Percentiles rank a stretch among this genome's conserved stretches.
These are phyloP conservation scores for Alternaria sp. DNA, from an alignment of 2,329 filamentous ascomycete genomes.

Conservation along the genomic window DNA sequence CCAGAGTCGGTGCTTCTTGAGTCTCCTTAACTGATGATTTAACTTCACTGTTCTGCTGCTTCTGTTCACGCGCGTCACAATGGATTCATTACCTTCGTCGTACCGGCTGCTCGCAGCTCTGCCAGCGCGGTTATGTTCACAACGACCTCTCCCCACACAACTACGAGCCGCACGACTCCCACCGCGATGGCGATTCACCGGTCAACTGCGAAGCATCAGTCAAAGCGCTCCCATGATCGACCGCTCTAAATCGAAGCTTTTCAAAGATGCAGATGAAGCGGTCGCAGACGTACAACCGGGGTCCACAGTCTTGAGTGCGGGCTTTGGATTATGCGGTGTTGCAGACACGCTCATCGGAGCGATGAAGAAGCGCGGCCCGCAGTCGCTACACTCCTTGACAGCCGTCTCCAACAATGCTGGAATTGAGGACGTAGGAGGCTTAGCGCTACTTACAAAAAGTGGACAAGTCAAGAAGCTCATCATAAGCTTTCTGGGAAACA, in stretches of 20 bases:
- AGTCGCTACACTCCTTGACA: constrained; percentile 59
- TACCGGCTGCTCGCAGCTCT: constrained; percentile 39
- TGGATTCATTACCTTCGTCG: constrained; percentile 38
- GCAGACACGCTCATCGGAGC: constrained; percentile 49
- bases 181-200: constrained; percentile 29
- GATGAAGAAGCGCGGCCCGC: constrained; percentile 37
- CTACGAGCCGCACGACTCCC: constrained; percentile 26
- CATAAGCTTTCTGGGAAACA: constrained; percentile 78
- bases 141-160: constrained; percentile 36
- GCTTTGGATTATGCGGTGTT: constrained; percentile 49
- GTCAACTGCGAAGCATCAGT: constrained; percentile 33
- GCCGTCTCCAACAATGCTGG: constrained; percentile 85
- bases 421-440: constrained; percentile 67
- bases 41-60: neutral
- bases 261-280: constrained; percentile 46
- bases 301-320: constrained; percentile 47
- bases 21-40: neutral
- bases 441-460: constrained; percentile 70
- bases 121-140: constrained; percentile 35
- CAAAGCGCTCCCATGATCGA: constrained; percentile 39
- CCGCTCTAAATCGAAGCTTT: constrained; percentile 46
- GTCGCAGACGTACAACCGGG: constrained; percentile 46
- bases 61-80: constrained; percentile 17
- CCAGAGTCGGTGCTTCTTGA: constrained; percentile 8
- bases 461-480: constrained; percentile 76